phyloP scores from a whole-genome alignment of 768 basidiomycete genomes.

The Russula lepida region DNA sequence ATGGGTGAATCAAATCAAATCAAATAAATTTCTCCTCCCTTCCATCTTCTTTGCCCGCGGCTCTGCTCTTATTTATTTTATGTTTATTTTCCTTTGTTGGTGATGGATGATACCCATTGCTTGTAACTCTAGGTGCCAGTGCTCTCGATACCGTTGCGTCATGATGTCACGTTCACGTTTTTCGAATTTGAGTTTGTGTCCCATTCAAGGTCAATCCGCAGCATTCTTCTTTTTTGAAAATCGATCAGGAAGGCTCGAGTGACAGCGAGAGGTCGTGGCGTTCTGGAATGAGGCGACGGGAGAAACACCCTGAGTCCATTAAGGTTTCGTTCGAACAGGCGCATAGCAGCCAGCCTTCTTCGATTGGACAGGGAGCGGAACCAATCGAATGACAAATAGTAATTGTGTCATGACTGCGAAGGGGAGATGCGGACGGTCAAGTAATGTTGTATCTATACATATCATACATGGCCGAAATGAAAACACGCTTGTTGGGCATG shows the following conservation, averaged over 20 bases:
- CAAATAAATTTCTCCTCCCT: neutral
- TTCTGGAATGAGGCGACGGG: neutral
- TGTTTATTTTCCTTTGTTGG: neutral
- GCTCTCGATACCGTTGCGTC: neutral
- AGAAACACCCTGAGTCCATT: neutral
- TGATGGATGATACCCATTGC: neutral
- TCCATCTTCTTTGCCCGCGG: neutral
- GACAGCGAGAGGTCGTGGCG: neutral
- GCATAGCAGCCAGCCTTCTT: neutral
- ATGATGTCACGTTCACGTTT: neutral
- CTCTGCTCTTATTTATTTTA: neutral
- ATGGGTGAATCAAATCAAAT: neutral
- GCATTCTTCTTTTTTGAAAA: neutral
- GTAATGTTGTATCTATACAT: constrained; percentile 14
- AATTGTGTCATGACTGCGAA: neutral
- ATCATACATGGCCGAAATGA: constrained; percentile 4
- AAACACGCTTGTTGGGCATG: neutral
- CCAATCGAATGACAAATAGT: neutral
- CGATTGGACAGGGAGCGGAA: neutral
- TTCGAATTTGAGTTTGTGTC: neutral
- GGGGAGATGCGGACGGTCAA: neutral
- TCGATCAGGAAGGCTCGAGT: neutral
- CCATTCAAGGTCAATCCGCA: neutral
- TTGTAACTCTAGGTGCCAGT: neutral
- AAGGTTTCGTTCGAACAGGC: neutral